phyloP scores from a whole-genome alignment of 345 rosid genomes.

The Erucastrum elatum region DNA sequence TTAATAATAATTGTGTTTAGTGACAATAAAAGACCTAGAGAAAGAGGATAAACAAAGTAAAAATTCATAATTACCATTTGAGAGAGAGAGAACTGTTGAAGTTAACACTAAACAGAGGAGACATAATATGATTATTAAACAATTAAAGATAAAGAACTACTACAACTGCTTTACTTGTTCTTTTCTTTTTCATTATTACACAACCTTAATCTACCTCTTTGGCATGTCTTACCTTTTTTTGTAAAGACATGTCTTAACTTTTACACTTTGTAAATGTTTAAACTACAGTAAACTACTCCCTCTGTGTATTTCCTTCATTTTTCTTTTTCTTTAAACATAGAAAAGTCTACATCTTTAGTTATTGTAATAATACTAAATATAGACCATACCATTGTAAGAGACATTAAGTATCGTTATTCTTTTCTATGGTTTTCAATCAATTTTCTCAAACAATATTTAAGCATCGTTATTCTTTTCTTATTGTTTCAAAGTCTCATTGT shows the following conservation, averaged over 20 bases:
- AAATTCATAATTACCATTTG: conserved; percentile 30
- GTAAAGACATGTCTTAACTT: conserved; percentile 30
- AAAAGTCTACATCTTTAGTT: background rate
- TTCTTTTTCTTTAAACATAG: background rate
- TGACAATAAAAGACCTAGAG: conserved; percentile 41
- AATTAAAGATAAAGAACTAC: conserved; percentile 61
- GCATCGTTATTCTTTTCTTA: background rate
- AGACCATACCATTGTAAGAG: background rate
- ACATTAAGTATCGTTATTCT: too few species aligned
- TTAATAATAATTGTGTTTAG: conserved; percentile 33
- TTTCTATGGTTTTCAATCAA: background rate
- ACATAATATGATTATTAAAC: conserved; percentile 52
- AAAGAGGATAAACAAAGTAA: background rate
- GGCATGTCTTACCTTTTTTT: conserved; percentile 15
- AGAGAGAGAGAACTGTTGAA: conserved; percentile 40
- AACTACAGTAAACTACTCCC: background rate
- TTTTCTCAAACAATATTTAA: background rate
- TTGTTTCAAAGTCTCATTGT: conserved; percentile 29
- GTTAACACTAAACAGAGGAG: conserved; percentile 54
- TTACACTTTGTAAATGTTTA: conserved; percentile 23
- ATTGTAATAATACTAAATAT: background rate
- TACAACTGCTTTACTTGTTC: conserved; percentile 61
- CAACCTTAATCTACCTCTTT: conserved; percentile 41
- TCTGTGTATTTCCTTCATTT: background rate
- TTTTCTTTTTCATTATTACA: conserved; percentile 43